Evolutionary conservation across 2,329 filamentous ascomycete genomes (phyloP), one percentile per base, ranked within the genome.

Genomic region (Fusarium verrucosum): DNA sequence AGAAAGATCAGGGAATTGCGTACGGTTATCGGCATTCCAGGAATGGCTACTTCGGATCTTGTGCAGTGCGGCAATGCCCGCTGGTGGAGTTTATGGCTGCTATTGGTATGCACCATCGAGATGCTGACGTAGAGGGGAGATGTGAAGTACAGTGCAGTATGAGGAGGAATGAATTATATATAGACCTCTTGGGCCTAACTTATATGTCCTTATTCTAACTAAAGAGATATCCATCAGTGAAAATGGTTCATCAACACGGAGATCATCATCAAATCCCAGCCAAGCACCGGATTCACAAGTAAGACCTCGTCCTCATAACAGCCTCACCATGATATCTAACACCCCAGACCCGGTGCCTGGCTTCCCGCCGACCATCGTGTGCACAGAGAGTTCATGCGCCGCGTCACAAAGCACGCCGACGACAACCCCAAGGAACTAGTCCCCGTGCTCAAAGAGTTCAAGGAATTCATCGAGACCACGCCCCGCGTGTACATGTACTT

Each of bases 401-500:
- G 79, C 14, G 79, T 86, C 19, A 81, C 88, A 38, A 75, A 83
- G 9, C 79, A 87, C 36, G 82, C 87, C 20, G 83, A 88, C 66
- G 74, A 78, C 16, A 75, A 84, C 54, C 76, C 78, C 9, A 76
- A 82, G 65, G 74, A 82, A 3, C 78, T 91, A 1, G 81, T 83
- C 13, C 88, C 87, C 0, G 87, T 87, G 0, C 75, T 92, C 1
- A 69, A 82, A 61, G 89, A 91, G 63, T 90, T 92, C 77, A 81
- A 87, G 70, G 74, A 84, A 2, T 77, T 91, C 22, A 91, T 92
- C 62, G 89, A 92, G 73, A 74, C 74, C 25, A 87, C 87, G 63
- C 78, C 87, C 2, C 82, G 87, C 20, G 78, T 92, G 23, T 88
- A 86, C 78, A 87, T 91, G 82, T 85, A 88, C 73, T 86, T 90